Evolutionary conservation across 2,329 filamentous ascomycete species (phyloP).

Genomic region (Ophiostoma sp.): DNA sequence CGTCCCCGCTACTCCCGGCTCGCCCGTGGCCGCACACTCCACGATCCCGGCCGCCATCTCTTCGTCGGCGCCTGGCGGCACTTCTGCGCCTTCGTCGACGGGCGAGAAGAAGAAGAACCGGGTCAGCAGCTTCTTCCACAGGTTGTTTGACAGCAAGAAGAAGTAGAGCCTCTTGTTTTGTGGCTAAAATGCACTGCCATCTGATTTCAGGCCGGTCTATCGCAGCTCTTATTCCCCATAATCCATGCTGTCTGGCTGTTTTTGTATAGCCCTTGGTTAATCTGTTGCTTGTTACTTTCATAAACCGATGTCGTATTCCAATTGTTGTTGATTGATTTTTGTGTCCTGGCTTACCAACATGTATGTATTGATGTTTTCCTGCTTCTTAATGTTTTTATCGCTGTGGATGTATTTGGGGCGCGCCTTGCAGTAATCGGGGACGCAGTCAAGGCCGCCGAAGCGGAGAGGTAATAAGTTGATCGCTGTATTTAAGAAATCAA

Average conservation of each 20-base stretch:
- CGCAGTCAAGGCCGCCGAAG: background rate
- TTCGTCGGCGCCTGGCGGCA: constrained; percentile 34
- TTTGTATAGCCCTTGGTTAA: background rate
- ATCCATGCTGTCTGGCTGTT: constrained; percentile 6
- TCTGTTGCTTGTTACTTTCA: background rate
- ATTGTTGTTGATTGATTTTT: background rate
- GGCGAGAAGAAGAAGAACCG: constrained; percentile 61
- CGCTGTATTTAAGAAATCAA: background rate
- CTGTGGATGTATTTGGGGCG: background rate
- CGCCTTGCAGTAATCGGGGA: background rate
- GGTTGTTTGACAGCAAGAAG: constrained; percentile 44
- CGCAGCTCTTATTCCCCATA: constrained; percentile 15
- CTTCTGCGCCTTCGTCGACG: constrained; percentile 34
- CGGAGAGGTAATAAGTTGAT: background rate
- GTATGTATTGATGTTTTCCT: background rate
- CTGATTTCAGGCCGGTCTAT: background rate
- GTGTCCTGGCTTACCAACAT: background rate
- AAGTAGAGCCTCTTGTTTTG: constrained; percentile 15
- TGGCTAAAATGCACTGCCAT: background rate
- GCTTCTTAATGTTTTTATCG: background rate
- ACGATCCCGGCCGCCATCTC: background rate
- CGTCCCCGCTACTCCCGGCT: constrained; percentile 20
- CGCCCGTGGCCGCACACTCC: background rate
- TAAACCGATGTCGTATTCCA: background rate
- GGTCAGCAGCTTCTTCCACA: constrained; percentile 57